phyloP scores from a whole-genome alignment of 2,329 filamentous ascomycete species.

The Fusarium begoniae region DNA sequence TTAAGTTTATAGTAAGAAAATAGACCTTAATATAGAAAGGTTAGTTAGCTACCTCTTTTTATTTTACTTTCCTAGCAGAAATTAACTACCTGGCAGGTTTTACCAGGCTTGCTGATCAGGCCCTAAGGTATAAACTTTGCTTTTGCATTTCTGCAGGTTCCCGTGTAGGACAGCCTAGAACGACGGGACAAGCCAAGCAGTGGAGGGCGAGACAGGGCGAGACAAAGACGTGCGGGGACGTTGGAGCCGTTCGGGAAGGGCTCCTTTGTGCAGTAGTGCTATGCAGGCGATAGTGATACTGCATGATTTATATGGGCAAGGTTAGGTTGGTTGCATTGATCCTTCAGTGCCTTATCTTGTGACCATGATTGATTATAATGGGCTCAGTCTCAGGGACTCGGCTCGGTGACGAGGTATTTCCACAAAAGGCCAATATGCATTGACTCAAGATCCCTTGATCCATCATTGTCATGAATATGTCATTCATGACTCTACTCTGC shows the following conservation, averaged over 20 bases:
- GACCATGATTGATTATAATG: background rate
- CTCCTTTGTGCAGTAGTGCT: conserved; percentile 14
- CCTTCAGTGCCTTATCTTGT: background rate
- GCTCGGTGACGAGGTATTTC: background rate
- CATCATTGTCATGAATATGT: conserved; percentile 3
- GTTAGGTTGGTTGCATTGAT: conserved; percentile 4
- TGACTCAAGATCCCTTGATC: background rate
- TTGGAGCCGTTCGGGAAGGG: conserved; percentile 15
- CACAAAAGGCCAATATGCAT: background rate
- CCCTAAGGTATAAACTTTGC: conserved; percentile 5
- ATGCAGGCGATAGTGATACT: conserved; percentile 25
- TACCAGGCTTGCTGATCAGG: no score
- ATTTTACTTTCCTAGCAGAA: no score
- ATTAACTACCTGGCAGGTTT: no score
- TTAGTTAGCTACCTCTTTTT: no score
- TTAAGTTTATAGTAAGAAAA: no score
- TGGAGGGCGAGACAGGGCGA: background rate
- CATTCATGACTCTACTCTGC: background rate
- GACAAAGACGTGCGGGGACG: conserved; percentile 3
- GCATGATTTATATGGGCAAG: conserved; percentile 28
- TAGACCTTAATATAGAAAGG: no score
- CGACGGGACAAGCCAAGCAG: background rate
- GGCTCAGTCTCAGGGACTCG: conserved; percentile 1
- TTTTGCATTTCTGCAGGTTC: conserved; percentile 31
- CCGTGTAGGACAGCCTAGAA: conserved; percentile 5